phyloP scores from a whole-genome alignment of 345 rosid species.

The Crucihimalaya himalaica region DNA sequence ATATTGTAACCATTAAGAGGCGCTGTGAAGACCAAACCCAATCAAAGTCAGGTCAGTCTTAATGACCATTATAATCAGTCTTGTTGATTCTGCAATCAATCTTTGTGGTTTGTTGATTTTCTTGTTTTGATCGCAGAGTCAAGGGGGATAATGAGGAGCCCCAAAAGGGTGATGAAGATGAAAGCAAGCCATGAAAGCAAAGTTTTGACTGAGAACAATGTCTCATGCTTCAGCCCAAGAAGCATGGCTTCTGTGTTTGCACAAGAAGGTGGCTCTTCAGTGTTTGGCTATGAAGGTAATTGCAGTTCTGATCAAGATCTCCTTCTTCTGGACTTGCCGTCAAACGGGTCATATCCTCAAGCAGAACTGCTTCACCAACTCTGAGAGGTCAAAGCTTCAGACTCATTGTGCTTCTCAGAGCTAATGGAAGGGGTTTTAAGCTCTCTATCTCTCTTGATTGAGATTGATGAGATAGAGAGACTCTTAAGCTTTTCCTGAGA shows the following conservation, averaged over 20 bases:
- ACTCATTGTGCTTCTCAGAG: slow-evolving; percentile 19
- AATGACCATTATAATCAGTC: not conserved
- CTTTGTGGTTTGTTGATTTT: slow-evolving; percentile 25
- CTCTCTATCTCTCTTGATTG: slow-evolving; percentile 9
- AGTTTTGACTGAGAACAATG: slow-evolving; percentile 60
- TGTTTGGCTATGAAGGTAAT: slow-evolving; percentile 49
- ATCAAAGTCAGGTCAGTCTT: slow-evolving; percentile 61
- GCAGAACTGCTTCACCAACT: slow-evolving; percentile 77
- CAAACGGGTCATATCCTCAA: slow-evolving; percentile 79
- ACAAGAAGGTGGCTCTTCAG: slow-evolving; percentile 42
- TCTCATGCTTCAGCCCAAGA: slow-evolving; percentile 74
- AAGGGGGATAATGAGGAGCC: slow-evolving; percentile 61
- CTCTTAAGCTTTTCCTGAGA: slow-evolving; percentile 26
- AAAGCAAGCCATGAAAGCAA: slow-evolving; percentile 59
- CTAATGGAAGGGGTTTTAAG: not conserved
- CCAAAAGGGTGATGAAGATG: slow-evolving; percentile 56
- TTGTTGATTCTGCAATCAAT: slow-evolving; percentile 21
- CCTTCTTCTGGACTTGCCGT: slow-evolving; percentile 77
- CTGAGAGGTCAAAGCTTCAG: slow-evolving; percentile 30
- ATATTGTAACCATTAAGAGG: slow-evolving; percentile 49
- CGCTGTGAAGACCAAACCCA: slow-evolving; percentile 50
- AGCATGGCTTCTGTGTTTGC: slow-evolving; percentile 69
- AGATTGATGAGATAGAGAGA: slow-evolving; percentile 29
- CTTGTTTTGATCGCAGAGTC: slow-evolving; percentile 48
- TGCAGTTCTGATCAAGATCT: slow-evolving; percentile 77